Percentiles rank a stretch among this genome's conserved stretches.
Evolutionary conservation across 176 grass and related monocot genomes (phyloP).

Genomic region (Musa acuminata): DNA sequence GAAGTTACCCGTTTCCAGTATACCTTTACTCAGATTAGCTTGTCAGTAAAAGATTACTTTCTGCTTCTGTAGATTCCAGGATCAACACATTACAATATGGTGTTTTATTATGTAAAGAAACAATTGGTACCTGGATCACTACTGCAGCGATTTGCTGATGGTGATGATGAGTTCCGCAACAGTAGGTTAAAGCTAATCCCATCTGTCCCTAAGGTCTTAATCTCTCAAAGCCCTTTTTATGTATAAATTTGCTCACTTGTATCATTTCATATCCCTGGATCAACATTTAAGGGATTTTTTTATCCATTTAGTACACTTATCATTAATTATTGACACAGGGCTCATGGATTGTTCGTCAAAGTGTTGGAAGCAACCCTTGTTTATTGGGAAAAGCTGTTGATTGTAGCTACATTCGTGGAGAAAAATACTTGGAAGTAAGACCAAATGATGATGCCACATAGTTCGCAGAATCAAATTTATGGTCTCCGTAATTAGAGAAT

Average conservation of each 20-base stretch:
- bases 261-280: background rate
- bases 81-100: constrained; percentile 76
- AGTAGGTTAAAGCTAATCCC: constrained; percentile 95
- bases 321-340: constrained; percentile 38
- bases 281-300: background rate
- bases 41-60: background rate
- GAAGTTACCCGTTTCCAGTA: too few species aligned
- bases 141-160: constrained; percentile 81
- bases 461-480: background rate
- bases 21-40: too few species aligned
- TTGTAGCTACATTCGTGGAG: constrained; percentile 70
- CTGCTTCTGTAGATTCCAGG: constrained; percentile 71
- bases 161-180: constrained; percentile 88
- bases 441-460: background rate
- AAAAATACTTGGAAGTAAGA: constrained; percentile 93
- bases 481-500: background rate
- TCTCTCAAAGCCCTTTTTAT: background rate
- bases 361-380: constrained; percentile 79
- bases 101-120: constrained; percentile 77
- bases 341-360: constrained; percentile 95
- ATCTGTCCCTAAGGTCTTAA: constrained; percentile 78
- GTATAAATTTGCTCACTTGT: background rate
- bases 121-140: constrained; percentile 60
- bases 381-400: constrained; percentile 92
- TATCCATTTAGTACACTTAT: too few species aligned